Conservation (phyloP, 345 rosid genomes). For the Gossypioides kirkii region DNA sequence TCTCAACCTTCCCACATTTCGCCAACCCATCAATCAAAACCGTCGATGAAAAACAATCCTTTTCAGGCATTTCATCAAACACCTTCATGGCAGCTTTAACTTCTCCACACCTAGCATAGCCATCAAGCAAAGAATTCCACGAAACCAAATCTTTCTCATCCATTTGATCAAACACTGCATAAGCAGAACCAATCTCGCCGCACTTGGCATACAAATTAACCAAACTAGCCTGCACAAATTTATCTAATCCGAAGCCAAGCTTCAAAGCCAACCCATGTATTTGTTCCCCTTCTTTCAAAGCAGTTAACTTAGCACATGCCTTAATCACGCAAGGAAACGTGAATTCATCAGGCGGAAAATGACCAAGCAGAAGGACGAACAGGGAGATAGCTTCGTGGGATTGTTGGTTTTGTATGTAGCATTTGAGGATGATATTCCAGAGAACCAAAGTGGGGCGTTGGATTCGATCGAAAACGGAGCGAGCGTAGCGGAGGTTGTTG, state of each 20-base stretch:
- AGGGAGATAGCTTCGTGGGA: slow-evolving; percentile 40
- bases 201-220: slow-evolving; percentile 46
- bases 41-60: slow-evolving; percentile 39
- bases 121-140: not conserved
- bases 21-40: slow-evolving; percentile 40
- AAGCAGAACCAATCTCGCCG: slow-evolving; percentile 27
- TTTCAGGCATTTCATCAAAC: slow-evolving; percentile 43
- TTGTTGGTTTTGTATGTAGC: slow-evolving; percentile 35
- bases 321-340: slow-evolving; percentile 49
- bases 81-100: slow-evolving; percentile 28
- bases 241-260: slow-evolving; percentile 41
- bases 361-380: slow-evolving; percentile 27
- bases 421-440: slow-evolving; percentile 44
- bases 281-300: slow-evolving; percentile 49
- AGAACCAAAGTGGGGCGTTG: slow-evolving; percentile 29
- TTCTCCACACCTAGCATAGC: slow-evolving; percentile 22
- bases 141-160: not conserved
- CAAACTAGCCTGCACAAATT: slow-evolving; percentile 50
- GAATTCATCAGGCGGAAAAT: slow-evolving; percentile 37
- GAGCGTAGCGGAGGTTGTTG: slow-evolving; percentile 40
- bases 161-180: not conserved
- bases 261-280: slow-evolving; percentile 51
- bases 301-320: slow-evolving; percentile 43
- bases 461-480: slow-evolving; percentile 36
- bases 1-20: slow-evolving; percentile 15